Conservation (phyloP, 2,329 filamentous ascomycete species). For the Sporothrix protearum region DNA sequence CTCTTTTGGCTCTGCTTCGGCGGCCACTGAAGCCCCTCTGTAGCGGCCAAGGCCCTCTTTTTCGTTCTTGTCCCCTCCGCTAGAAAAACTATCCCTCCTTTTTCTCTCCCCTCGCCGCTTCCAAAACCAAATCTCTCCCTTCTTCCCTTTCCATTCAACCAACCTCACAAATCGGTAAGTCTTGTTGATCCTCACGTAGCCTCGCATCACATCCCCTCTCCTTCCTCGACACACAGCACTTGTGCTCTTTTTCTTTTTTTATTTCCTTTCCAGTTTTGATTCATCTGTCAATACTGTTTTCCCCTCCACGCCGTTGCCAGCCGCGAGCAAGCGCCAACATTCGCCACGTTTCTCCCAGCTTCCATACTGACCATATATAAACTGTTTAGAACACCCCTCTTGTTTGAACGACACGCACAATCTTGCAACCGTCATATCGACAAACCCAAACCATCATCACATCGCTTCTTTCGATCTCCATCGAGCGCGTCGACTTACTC, state of each 20-base stretch:
- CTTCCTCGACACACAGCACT: not conserved
- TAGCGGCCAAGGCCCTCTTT: conserved; percentile 14
- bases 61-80: conserved; percentile 7
- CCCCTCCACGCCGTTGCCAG: not conserved
- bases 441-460: not conserved
- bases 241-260: not conserved
- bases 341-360: conserved; percentile 24
- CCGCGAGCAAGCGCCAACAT: conserved; percentile 13
- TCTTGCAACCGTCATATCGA: not conserved
- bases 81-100: conserved; percentile 20
- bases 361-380: conserved; percentile 25
- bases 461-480: not conserved
- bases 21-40: not conserved
- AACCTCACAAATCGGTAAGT: conserved; percentile 15
- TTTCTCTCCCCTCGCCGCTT: conserved; percentile 15
- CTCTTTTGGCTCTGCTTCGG: not conserved
- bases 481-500: conserved; percentile 4
- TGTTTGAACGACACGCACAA: not conserved
- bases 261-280: not conserved
- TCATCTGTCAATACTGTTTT: not conserved
- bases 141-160: conserved; percentile 10
- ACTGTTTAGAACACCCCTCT: not conserved
- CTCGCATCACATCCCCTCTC: not conserved
- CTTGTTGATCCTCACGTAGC: not conserved
- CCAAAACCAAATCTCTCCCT: conserved; percentile 21